Evolutionary conservation across 805 yeast genomes (phyloP).

Genomic region (Pichia occidentalis): DNA sequence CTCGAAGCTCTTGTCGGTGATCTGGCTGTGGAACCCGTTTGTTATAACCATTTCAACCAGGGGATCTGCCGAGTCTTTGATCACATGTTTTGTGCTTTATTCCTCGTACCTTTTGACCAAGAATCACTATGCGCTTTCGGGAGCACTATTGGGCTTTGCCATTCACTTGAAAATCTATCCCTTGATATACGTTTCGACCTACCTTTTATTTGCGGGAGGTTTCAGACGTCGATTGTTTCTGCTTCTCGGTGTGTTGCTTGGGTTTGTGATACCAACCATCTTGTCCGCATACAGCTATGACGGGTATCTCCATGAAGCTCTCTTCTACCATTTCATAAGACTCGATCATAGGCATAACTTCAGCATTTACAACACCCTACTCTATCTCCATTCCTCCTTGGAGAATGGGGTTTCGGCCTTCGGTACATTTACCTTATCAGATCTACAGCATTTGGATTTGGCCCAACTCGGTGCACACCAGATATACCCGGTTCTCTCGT

Average conservation of each 20-base stretch:
- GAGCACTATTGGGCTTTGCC: constrained; percentile 61
- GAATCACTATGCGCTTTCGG: constrained; percentile 30
- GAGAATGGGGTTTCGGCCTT: too few relatives aligned
- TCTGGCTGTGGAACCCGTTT: constrained; percentile 95
- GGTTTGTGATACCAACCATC: too few relatives aligned
- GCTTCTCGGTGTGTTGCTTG: too few relatives aligned
- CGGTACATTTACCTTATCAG: too few relatives aligned
- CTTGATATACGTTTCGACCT: constrained; percentile 74
- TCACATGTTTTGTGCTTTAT: constrained; percentile 69
- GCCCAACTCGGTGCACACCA: too few relatives aligned
- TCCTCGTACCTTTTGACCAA: constrained; percentile 43
- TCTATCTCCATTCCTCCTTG: constrained; percentile 62
- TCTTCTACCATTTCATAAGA: constrained; percentile 74
- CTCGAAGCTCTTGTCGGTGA: constrained; percentile 15
- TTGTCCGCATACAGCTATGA: too few relatives aligned
- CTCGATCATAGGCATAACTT: constrained; percentile 94
- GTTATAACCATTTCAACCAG: constrained; percentile 88
- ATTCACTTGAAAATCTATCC: constrained; percentile 93
- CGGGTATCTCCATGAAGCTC: constrained; percentile 74
- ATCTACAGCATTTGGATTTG: too few relatives aligned
- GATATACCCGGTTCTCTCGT: too few relatives aligned
- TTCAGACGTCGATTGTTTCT: too few relatives aligned
- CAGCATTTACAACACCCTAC: constrained; percentile 71
- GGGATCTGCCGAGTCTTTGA: constrained; percentile 86
- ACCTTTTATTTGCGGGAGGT: constrained; percentile 38